Evolutionary conservation across 1,284 basidiomycete genomes (phyloP).

Genomic region (Puccinia novopanici): DNA sequence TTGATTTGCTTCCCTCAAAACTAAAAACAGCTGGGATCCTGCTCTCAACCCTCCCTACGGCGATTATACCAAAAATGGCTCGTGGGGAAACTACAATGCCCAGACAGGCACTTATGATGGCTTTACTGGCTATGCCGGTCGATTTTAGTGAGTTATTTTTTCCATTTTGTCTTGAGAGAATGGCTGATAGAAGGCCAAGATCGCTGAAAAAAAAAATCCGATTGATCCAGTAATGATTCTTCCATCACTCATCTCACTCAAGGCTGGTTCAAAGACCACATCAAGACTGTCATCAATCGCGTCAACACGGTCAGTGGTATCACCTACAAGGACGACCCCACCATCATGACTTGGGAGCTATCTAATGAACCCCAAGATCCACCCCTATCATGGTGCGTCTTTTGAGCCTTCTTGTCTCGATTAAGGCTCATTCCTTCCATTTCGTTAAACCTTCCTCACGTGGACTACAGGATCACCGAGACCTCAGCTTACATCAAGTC

Average conservation of each 20-base stretch:
- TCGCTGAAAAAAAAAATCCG: constrained; percentile 34
- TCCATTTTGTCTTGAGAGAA: too few species aligned
- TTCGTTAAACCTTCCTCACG: neutral
- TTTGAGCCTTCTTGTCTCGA: neutral
- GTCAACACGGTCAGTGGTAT: constrained; percentile 54
- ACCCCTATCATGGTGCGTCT: constrained; percentile 40
- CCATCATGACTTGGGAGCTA: constrained; percentile 56
- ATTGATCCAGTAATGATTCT: constrained; percentile 39
- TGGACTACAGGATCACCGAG: constrained; percentile 51
- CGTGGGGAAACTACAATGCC: constrained; percentile 48
- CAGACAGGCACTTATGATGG: neutral
- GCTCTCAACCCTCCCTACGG: constrained; percentile 52
- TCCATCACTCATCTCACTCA: constrained; percentile 40
- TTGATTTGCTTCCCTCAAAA: neutral
- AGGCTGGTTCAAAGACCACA: constrained; percentile 51
- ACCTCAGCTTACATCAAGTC: constrained; percentile 53
- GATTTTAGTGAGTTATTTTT: constrained; percentile 54
- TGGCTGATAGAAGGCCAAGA: neutral
- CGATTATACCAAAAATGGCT: constrained; percentile 53
- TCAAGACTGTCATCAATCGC: constrained; percentile 53
- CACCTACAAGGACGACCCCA: constrained; percentile 54
- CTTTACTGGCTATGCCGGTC: constrained; percentile 51
- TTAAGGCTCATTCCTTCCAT: neutral
- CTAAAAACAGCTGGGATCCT: constrained; percentile 52
- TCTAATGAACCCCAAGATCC: constrained; percentile 54